These are phyloP conservation scores for Chlorella sorokiniana DNA, from an alignment of 139 green algal genomes.

Conservation along the genomic window DNA sequence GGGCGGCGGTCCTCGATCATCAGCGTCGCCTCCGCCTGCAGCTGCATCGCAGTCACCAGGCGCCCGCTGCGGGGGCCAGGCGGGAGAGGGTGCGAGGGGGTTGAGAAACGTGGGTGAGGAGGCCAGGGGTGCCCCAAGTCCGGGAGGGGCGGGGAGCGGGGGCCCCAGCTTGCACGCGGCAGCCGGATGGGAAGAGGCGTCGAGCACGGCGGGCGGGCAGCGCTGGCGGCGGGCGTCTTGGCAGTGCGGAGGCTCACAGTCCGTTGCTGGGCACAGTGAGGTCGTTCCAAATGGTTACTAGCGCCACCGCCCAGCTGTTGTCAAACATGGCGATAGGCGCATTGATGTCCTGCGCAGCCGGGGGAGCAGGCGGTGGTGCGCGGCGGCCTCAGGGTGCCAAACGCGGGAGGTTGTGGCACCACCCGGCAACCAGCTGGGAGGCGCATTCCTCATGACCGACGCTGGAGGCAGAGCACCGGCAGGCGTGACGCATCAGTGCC, in stretches of 20 bases:
- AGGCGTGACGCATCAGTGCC: no score
- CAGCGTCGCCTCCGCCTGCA: constrained; percentile 9
- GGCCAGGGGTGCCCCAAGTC: no score
- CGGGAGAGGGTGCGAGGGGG: background rate
- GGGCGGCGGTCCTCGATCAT: constrained; percentile 16
- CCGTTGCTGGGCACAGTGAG: constrained; percentile 28
- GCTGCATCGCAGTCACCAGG: constrained; percentile 26
- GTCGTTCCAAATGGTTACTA: constrained; percentile 33
- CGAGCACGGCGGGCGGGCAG: no score
- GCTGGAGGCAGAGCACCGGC: no score
- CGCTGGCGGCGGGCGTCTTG: no score
- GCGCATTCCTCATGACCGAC: no score
- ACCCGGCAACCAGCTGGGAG: background rate
- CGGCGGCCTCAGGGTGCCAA: background rate
- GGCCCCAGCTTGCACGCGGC: no score
- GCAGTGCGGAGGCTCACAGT: constrained; percentile 35
- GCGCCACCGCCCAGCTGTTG: constrained; percentile 31
- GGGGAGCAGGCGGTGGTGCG: no score
- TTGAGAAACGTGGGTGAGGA: background rate
- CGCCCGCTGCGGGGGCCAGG: constrained; percentile 12
- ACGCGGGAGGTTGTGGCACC: background rate
- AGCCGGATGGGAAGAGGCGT: no score
- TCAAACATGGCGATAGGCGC: constrained; percentile 16
- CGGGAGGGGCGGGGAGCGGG: no score
- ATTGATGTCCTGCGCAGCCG: constrained; percentile 1